Evolutionary conservation across 352 stramenopile species (phyloP), one percentile per base, ranked within the genome.

Genomic region (Pythium graminicola): DNA sequence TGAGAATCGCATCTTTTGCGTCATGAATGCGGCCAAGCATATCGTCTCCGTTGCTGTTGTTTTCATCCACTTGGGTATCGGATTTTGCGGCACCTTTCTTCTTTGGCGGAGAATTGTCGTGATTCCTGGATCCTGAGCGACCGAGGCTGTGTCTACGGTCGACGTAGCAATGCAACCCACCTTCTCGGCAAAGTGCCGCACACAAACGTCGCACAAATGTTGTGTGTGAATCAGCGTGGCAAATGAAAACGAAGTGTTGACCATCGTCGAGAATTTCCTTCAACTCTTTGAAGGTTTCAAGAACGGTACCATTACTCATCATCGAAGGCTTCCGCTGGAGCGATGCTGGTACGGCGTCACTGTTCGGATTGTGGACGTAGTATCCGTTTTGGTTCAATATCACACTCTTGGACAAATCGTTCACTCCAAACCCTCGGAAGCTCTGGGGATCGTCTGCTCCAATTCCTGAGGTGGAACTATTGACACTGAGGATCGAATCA

Each of bases 221-320:
- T n/a, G 66, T 65, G 48, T 93, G 80, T 26, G 73, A 71, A 38
- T 93, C 78, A 17, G 77, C 82, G 42, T 91, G 80, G n/a, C 70
- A 81, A 29, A 93, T 89, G 45, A 91, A 93, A 4, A 93, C 78
- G 47, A 89, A 93, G 36, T 88, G 76, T 35, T 85, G 69, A 1
- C 80, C 78, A 8, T 68, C 72, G 1, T 75, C 70, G 13, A 76
- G 75, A 6, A 73, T 69, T 1, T 63, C 72, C 45, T 70, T 73
- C 1, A 84, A 45, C 33, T 85, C 72, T 24, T 85, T 54, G 26
- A 77, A 73, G 4, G 72, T 68, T 49, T 85, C 79, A 11, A 89
- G 55, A 20, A 89, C 79, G 39, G 68, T 85, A 7, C 82, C 76
- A 19, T 46, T 61, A 9, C 33, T 39, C 11, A 48, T 17, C 19